phyloP scores from a whole-genome alignment of 345 rosid genomes.

The Noccaea caerulescens region DNA sequence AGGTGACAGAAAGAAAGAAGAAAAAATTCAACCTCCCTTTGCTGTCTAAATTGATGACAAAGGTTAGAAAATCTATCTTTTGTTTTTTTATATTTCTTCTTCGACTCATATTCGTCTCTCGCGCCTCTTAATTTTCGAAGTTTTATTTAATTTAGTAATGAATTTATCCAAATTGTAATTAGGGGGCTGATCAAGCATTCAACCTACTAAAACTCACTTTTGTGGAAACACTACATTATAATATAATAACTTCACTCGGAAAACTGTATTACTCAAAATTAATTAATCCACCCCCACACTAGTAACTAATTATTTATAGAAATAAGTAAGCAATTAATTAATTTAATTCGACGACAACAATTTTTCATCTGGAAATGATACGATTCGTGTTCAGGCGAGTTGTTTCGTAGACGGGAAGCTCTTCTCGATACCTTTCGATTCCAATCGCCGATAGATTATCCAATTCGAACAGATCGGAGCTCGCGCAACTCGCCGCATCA shows the following conservation, averaged over 20 bases:
- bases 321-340: constrained; percentile 15
- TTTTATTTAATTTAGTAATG: background rate
- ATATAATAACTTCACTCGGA: constrained; percentile 15
- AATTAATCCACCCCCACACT: constrained; percentile 32
- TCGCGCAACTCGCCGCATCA: constrained; percentile 40
- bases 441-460: constrained; percentile 65
- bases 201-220: background rate
- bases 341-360: background rate
- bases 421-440: constrained; percentile 64
- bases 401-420: constrained; percentile 95
- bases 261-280: constrained; percentile 19
- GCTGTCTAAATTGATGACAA: constrained; percentile 36
- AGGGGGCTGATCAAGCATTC: background rate
- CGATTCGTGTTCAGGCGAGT: constrained; percentile 65
- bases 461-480: constrained; percentile 73
- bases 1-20: constrained; percentile 23
- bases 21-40: constrained; percentile 18
- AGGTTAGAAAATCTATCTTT: constrained; percentile 24
- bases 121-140: constrained; percentile 25
- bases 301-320: constrained; percentile 15
- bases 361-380: constrained; percentile 18
- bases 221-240: background rate
- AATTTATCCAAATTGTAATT: background rate
- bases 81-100: background rate
- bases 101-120: constrained; percentile 24